phyloP scores from a whole-genome alignment of 2,329 filamentous ascomycete genomes.

The Ustulina deusta region DNA sequence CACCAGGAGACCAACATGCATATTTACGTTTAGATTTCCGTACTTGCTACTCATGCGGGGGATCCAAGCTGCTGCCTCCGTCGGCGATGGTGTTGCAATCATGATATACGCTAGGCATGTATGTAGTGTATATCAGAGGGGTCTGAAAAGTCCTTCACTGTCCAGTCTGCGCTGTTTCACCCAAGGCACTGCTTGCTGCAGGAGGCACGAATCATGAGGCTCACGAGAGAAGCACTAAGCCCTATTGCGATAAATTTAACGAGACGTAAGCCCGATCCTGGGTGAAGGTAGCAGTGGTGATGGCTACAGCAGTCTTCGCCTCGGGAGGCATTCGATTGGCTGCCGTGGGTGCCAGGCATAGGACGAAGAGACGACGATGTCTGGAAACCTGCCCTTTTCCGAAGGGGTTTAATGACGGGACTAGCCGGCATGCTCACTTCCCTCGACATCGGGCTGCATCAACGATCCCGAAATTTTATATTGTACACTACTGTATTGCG shows the following conservation, averaged over 20 bases:
- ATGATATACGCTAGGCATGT: neutral
- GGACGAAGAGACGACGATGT: slow-evolving; percentile 2
- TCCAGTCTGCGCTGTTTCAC: slow-evolving; percentile 21
- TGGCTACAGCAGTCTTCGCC: slow-evolving; percentile 40
- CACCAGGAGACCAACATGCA: neutral
- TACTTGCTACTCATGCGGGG: neutral
- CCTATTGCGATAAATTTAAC: slow-evolving; percentile 56
- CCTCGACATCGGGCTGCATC: slow-evolving; percentile 9
- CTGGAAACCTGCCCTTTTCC: slow-evolving; percentile 8
- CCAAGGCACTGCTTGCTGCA: slow-evolving; percentile 21
- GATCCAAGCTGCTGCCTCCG: neutral
- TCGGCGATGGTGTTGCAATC: slow-evolving; percentile 3
- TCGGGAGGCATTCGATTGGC: slow-evolving; percentile 37
- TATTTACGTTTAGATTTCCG: neutral
- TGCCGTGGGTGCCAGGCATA: slow-evolving; percentile 8
- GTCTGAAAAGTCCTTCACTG: slow-evolving; percentile 3
- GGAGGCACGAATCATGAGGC: slow-evolving; percentile 38
- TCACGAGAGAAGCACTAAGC: slow-evolving; percentile 51
- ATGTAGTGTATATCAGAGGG: slow-evolving; percentile 4
- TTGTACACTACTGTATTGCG: neutral
- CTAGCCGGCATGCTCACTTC: neutral
- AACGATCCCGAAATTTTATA: slow-evolving; percentile 1
- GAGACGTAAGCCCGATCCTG: slow-evolving; percentile 43
- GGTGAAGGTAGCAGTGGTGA: slow-evolving; percentile 19
- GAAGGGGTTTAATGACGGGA: neutral